These are phyloP conservation scores for Xylaria sp. DNA, from an alignment of 2,329 filamentous ascomycete genomes.

Conservation along the genomic window DNA sequence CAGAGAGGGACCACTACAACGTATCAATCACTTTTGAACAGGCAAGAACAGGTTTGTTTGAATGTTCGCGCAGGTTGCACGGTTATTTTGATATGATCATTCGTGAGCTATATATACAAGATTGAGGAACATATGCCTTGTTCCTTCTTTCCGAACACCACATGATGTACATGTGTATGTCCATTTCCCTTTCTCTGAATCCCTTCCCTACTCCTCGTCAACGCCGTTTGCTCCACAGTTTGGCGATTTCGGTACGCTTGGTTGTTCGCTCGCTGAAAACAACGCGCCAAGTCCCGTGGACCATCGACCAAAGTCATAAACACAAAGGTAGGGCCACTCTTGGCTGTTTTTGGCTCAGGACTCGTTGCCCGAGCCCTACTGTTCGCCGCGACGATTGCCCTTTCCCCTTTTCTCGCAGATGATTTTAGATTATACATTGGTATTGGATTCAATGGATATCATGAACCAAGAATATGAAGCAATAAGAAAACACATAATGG, in stretches of 20 bases:
- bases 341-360: not conserved
- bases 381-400: slow-evolving; percentile 10
- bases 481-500: slow-evolving; percentile 27
- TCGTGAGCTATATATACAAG: slow-evolving; percentile 18
- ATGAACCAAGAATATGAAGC: slow-evolving; percentile 30
- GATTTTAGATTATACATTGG: slow-evolving; percentile 45
- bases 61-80: slow-evolving; percentile 12
- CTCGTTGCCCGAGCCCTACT: slow-evolving; percentile 9
- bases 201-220: slow-evolving; percentile 18
- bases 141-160: slow-evolving; percentile 15
- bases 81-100: slow-evolving; percentile 26
- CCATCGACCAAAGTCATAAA: slow-evolving; percentile 16
- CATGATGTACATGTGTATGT: slow-evolving; percentile 12
- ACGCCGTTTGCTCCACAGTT: slow-evolving; percentile 27
- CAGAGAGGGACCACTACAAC: not conserved
- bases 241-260: slow-evolving; percentile 11
- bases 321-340: not conserved
- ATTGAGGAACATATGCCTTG: not conserved
- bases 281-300: slow-evolving; percentile 20
- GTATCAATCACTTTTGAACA: not conserved
- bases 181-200: not conserved
- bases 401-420: slow-evolving; percentile 28
- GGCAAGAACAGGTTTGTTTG: slow-evolving; percentile 8
- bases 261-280: slow-evolving; percentile 27
- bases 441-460: slow-evolving; percentile 35